Evolutionary conservation across 1,139 yeast genomes (phyloP).

Genomic region (Tardiomyces blankii): DNA sequence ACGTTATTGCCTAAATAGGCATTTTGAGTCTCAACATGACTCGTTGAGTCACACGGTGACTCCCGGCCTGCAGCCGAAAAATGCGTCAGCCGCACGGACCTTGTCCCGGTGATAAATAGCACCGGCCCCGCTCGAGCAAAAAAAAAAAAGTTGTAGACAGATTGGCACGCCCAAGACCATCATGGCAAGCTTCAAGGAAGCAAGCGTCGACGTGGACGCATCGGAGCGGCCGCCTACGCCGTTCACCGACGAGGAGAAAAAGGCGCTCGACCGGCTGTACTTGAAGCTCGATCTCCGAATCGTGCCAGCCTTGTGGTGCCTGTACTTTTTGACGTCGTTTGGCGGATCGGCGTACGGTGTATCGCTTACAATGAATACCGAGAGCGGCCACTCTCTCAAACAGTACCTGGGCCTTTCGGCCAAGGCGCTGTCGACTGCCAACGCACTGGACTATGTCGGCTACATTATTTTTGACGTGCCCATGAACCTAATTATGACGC

Average conservation of each 20-base stretch:
- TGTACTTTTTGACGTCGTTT: constrained; percentile 71
- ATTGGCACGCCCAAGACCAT: too few relatives aligned
- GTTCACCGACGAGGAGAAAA: constrained; percentile 7
- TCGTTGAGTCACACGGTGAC: too few relatives aligned
- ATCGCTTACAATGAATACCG: constrained; percentile 69
- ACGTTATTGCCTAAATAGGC: too few relatives aligned
- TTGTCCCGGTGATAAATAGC: too few relatives aligned
- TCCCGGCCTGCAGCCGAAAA: too few relatives aligned
- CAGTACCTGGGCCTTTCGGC: constrained; percentile 42
- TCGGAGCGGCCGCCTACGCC: too few relatives aligned
- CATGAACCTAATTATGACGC: constrained; percentile 79
- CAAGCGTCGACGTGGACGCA: too few relatives aligned
- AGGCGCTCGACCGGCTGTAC: constrained; percentile 47
- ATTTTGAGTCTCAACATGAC: too few relatives aligned
- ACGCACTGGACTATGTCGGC: constrained; percentile 76
- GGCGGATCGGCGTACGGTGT: constrained; percentile 72
- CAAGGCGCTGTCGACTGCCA: constrained; percentile 60
- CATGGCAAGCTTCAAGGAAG: too few relatives aligned
- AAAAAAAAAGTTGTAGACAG: too few relatives aligned
- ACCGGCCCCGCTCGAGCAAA: too few relatives aligned
- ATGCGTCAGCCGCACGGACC: too few relatives aligned
- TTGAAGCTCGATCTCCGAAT: constrained; percentile 57
- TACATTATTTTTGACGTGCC: constrained; percentile 79
- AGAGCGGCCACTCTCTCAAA: constrained; percentile 48
- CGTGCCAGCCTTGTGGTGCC: constrained; percentile 74